A percentile compares a stretch with the other conserved stretches of the same genome.
These are phyloP conservation scores for Ganoderma sinense DNA, from an alignment of 1,284 basidiomycete genomes.

Conservation along the genomic window DNA sequence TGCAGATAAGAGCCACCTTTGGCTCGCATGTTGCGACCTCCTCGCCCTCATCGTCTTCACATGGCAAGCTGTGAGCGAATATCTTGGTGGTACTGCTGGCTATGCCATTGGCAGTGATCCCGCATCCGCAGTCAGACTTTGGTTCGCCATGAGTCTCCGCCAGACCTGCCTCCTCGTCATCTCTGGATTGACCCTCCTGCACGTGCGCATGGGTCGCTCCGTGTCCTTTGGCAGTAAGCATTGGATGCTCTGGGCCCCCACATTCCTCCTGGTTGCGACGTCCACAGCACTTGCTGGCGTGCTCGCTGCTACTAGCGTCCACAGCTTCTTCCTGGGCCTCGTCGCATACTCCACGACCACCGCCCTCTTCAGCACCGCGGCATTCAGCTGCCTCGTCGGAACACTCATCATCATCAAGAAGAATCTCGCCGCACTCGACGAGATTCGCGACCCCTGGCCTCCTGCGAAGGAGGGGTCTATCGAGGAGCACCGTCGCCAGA, in stretches of 20 bases:
- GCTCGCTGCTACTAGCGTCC: slow-evolving; percentile 59
- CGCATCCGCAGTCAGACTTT: slow-evolving; percentile 61
- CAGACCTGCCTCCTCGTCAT: slow-evolving; percentile 72
- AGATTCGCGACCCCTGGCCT: slow-evolving; percentile 62
- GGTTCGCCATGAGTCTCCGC: slow-evolving; percentile 67
- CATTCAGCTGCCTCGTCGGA: slow-evolving; percentile 61
- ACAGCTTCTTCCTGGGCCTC: slow-evolving; percentile 67
- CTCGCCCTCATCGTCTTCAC: slow-evolving; percentile 65
- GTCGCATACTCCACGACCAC: slow-evolving; percentile 61
- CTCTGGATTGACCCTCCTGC: slow-evolving; percentile 64
- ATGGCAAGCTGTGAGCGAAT: slow-evolving; percentile 69
- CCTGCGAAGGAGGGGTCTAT: slow-evolving; percentile 48
- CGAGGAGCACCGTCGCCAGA: slow-evolving; percentile 61
- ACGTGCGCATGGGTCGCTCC: slow-evolving; percentile 71
- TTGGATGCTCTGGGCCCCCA: slow-evolving; percentile 75
- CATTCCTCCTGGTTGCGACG: slow-evolving; percentile 55
- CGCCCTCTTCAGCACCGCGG: slow-evolving; percentile 56
- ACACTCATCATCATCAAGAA: slow-evolving; percentile 69
- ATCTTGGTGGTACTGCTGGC: slow-evolving; percentile 51
- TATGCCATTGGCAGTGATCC: slow-evolving; percentile 54
- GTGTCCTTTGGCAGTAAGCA: slow-evolving; percentile 70
- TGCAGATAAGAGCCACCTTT: slow-evolving; percentile 74
- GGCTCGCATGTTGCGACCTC: slow-evolving; percentile 71
- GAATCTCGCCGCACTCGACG: slow-evolving; percentile 61
- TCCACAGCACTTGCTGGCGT: slow-evolving; percentile 67